Base-by-base conservation (phyloP, 441 rosid genomes). In the Euphorbia celastroides region DNA sequence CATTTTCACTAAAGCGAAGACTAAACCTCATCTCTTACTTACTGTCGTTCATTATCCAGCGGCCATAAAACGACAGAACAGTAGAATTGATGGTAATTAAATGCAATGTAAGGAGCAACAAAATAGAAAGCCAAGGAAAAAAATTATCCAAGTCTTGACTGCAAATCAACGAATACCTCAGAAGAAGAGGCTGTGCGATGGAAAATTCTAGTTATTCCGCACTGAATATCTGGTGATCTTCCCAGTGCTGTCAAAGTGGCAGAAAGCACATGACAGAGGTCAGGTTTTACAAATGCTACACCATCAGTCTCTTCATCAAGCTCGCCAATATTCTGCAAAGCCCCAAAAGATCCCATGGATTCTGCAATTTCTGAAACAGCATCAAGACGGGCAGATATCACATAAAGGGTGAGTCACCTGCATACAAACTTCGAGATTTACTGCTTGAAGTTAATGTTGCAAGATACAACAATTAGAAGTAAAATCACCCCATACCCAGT, bases 361-460 rank as follows among this genome's bases (percentile, higher is more conserved):
- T 84, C 91, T 75, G 83, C 79, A 74, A 89, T 91, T 86, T 93
- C 98, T 75, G 95, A 88, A 82, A 93, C 98, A 81, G 96, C 97
- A 82, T 86, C 95, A 71, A 90, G 97, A 73, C 98, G 97, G 79
- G 93, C 85, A 69, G 75, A 77, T 81, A 72, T 86, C 86, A 74
- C 92, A 82, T 75, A 93, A 83, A 65, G 97, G 98, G 74, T 91
- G 97, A 79, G 84, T 79, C 77, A 93, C 95, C 98, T 93, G 86
- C 66, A 70, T 74, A 71, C 48, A 62, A 60, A 46, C 67, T 62
- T 58, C 66, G 60, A 65, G 38, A 58, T 44, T 19, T 31, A 61
- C 50, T 57, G 50, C 28, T 9, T 41, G 65, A 30, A 65, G 36
- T 23, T 22, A 57, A 64, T 56, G 66, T 64, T 64, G 69, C 50